These are phyloP conservation scores for Bruguiera sexangula DNA, from an alignment of 345 rosid species.

Conservation along the genomic window DNA sequence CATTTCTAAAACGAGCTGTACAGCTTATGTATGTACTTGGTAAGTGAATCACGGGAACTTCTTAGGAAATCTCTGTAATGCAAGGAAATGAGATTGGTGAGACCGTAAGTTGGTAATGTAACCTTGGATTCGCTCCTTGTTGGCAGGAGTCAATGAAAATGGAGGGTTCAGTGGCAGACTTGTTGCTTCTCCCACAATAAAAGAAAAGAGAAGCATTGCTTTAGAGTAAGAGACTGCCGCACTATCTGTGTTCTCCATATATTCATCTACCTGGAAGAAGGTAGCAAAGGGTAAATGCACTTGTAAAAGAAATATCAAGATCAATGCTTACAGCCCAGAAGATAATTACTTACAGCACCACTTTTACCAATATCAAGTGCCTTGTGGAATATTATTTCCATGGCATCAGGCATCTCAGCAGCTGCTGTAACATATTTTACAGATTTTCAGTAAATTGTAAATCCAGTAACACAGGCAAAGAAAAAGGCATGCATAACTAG, in stretches of 20 bases:
- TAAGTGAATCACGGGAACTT: constrained; percentile 9
- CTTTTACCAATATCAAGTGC: constrained; percentile 55
- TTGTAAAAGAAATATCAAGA: not conserved
- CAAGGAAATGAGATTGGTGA: constrained; percentile 43
- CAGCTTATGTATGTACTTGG: constrained; percentile 19
- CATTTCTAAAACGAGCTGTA: constrained; percentile 12
- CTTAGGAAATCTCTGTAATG: constrained; percentile 15
- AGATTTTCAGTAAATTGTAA: constrained; percentile 15
- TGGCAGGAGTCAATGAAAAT: constrained; percentile 44
- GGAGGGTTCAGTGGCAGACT: constrained; percentile 57
- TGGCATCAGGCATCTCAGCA: constrained; percentile 74
- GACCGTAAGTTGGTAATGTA: constrained; percentile 55
- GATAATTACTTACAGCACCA: constrained; percentile 53
- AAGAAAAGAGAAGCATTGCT: constrained; percentile 61
- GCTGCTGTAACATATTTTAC: constrained; percentile 40
- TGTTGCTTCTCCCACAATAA: constrained; percentile 58
- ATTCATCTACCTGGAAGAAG: constrained; percentile 58
- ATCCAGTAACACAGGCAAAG: constrained; percentile 13
- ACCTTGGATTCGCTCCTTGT: constrained; percentile 48
- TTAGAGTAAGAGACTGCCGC: constrained; percentile 58
- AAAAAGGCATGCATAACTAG: constrained; percentile 2
- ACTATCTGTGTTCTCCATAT: constrained; percentile 45
- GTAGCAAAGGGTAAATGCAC: not conserved
- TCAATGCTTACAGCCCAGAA: not conserved
- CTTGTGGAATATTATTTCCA: constrained; percentile 60